phyloP scores from a whole-genome alignment of 192 early-diverging fungal species.

The Rhizoclosmatium globosum region DNA sequence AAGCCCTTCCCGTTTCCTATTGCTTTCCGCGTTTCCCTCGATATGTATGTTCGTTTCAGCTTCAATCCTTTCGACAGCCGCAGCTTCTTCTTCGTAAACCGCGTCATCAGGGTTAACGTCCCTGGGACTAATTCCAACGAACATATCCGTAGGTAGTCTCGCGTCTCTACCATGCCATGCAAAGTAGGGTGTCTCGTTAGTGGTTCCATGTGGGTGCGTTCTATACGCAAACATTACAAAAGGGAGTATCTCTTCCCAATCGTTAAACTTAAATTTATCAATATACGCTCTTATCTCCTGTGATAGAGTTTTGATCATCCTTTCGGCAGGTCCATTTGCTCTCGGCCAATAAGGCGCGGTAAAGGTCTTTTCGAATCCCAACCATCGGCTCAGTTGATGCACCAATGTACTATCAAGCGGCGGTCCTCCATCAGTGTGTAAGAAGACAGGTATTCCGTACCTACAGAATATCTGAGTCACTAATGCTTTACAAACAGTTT shows the following conservation, averaged over 20 bases:
- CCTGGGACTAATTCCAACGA: not conserved
- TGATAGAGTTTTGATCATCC: not conserved
- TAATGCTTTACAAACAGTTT: not conserved
- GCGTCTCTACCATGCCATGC: not conserved
- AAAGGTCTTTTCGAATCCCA: not conserved
- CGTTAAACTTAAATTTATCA: not conserved
- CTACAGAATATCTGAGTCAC: not conserved
- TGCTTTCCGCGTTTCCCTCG: not conserved
- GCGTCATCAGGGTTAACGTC: not conserved
- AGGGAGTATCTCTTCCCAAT: not conserved
- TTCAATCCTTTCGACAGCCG: not conserved
- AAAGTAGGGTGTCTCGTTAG: not conserved
- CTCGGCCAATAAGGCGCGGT: not conserved
- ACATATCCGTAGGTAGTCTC: not conserved
- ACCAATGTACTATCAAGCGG: not conserved
- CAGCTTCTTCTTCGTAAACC: no score
- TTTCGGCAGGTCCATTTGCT: not conserved
- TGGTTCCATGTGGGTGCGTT: not conserved
- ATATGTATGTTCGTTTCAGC: not conserved
- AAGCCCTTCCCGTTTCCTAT: not conserved
- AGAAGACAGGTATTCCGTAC: not conserved
- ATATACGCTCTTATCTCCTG: not conserved
- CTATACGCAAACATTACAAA: not conserved
- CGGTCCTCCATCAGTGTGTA: not conserved
- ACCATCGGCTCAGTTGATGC: not conserved